phyloP scores from a whole-genome alignment of 2,329 filamentous ascomycete genomes.

The Aspergillus transmontanensis region DNA sequence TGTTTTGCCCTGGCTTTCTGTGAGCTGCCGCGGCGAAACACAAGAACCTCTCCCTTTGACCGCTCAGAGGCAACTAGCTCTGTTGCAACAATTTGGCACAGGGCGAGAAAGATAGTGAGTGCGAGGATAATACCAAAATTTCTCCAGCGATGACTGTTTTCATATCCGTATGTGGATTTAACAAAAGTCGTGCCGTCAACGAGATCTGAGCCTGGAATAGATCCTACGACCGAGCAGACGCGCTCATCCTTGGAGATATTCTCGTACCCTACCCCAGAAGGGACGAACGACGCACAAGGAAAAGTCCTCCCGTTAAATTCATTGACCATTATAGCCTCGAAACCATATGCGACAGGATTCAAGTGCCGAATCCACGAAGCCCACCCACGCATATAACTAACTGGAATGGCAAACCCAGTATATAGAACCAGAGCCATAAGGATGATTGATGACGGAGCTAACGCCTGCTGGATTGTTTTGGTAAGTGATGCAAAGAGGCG shows the following conservation, averaged over 20 bases:
- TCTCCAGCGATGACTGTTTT: slow-evolving; percentile 61
- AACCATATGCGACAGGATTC: slow-evolving; percentile 75
- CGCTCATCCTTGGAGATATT: slow-evolving; percentile 35
- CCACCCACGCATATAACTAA: slow-evolving; percentile 70
- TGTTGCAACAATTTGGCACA: slow-evolving; percentile 54
- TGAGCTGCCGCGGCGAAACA: slow-evolving; percentile 11
- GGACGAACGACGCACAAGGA: slow-evolving; percentile 47
- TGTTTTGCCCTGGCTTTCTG: slow-evolving; percentile 7
- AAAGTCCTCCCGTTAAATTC: slow-evolving; percentile 72
- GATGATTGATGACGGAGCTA: slow-evolving; percentile 55
- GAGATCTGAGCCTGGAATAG: slow-evolving; percentile 52
- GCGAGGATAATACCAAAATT: slow-evolving; percentile 69
- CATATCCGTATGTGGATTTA: slow-evolving; percentile 57
- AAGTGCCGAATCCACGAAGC: slow-evolving; percentile 79
- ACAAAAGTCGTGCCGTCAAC: slow-evolving; percentile 64
- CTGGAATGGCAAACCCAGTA: slow-evolving; percentile 45
- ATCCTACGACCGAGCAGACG: slow-evolving; percentile 61
- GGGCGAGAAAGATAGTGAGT: slow-evolving; percentile 61
- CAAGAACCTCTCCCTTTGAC: slow-evolving; percentile 12
- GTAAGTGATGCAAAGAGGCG: slow-evolving; percentile 73
- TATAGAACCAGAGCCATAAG: slow-evolving; percentile 43
- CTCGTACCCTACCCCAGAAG: slow-evolving; percentile 44
- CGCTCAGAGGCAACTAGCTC: slow-evolving; percentile 44
- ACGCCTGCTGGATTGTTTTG: slow-evolving; percentile 60
- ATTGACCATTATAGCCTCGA: slow-evolving; percentile 78